These are phyloP conservation scores for Penicillium sp. DNA, from an alignment of 2,329 filamentous ascomycete genomes.

Conservation along the genomic window DNA sequence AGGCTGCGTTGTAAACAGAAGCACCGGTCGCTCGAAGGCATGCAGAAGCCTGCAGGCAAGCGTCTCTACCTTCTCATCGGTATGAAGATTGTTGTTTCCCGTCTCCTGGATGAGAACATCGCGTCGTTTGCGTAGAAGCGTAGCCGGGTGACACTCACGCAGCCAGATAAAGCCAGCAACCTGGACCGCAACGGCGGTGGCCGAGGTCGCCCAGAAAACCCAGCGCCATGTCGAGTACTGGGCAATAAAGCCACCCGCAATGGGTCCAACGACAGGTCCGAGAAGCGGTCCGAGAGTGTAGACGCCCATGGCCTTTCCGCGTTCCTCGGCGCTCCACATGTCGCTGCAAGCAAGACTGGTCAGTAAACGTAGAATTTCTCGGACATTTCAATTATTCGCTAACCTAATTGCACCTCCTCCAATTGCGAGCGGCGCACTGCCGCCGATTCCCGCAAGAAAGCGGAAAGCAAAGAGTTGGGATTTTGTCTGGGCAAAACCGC, in stretches of 20 bases:
- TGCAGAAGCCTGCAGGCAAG: slow-evolving; percentile 18
- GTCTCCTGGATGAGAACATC: slow-evolving; percentile 18
- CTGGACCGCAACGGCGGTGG: slow-evolving; percentile 59
- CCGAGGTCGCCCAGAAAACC: slow-evolving; percentile 65
- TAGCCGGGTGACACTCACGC: slow-evolving; percentile 62
- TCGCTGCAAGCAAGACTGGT: slow-evolving; percentile 22
- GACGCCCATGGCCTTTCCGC: slow-evolving; percentile 58
- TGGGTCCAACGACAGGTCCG: slow-evolving; percentile 61
- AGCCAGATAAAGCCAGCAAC: slow-evolving; percentile 57
- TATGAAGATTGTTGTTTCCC: background rate
- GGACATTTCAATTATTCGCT: background rate
- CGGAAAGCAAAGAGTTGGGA: slow-evolving; percentile 54
- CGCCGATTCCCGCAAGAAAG: slow-evolving; percentile 40
- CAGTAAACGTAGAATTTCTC: background rate
- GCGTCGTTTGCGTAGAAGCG: slow-evolving; percentile 56
- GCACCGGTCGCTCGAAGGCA: slow-evolving; percentile 46
- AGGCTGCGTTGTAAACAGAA: slow-evolving; percentile 54
- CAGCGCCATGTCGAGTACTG: slow-evolving; percentile 64
- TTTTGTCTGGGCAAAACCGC: slow-evolving; percentile 53
- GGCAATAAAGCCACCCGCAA: slow-evolving; percentile 61
- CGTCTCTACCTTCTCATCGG: slow-evolving; percentile 30
- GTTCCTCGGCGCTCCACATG: slow-evolving; percentile 48
- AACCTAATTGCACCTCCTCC: background rate
- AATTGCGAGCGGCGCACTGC: slow-evolving; percentile 3
- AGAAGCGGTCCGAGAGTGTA: slow-evolving; percentile 61